Evolutionary conservation across 176 grass and related monocot species (phyloP).

Genomic region (Puccinellia tenuiflora): DNA sequence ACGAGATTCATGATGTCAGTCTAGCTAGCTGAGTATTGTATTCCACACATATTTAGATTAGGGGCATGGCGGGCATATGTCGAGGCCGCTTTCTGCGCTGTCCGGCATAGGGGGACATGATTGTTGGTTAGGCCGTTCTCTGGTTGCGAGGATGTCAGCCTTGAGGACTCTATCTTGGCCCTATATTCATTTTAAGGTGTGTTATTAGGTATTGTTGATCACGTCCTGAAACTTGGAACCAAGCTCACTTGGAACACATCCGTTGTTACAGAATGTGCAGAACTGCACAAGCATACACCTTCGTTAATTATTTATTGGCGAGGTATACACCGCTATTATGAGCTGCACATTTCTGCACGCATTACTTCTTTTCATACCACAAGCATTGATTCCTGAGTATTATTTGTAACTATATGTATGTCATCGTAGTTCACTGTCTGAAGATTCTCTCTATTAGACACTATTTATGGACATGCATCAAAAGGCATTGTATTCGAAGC

Average conservation of each 20-base stretch:
- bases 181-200: conserved; percentile 1
- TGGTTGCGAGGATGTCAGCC: neutral
- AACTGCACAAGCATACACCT: neutral
- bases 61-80: neutral
- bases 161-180: neutral
- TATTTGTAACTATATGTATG: too few species aligned
- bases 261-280: neutral
- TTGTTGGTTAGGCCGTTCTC: neutral
- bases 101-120: neutral
- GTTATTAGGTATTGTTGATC: neutral
- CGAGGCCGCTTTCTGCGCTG: neutral
- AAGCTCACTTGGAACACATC: neutral
- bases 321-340: too few species aligned
- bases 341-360: too few species aligned
- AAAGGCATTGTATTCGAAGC: neutral
- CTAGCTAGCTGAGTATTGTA: neutral
- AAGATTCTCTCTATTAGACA: neutral
- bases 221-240: neutral
- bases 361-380: too few species aligned
- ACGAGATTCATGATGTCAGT: neutral
- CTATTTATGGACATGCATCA: neutral
- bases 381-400: too few species aligned
- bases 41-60: neutral
- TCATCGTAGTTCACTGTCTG: neutral
- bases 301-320: neutral